Conservation (phyloP, 2,329 filamentous ascomycete genomes). For the Aspergillus piperis region DNA sequence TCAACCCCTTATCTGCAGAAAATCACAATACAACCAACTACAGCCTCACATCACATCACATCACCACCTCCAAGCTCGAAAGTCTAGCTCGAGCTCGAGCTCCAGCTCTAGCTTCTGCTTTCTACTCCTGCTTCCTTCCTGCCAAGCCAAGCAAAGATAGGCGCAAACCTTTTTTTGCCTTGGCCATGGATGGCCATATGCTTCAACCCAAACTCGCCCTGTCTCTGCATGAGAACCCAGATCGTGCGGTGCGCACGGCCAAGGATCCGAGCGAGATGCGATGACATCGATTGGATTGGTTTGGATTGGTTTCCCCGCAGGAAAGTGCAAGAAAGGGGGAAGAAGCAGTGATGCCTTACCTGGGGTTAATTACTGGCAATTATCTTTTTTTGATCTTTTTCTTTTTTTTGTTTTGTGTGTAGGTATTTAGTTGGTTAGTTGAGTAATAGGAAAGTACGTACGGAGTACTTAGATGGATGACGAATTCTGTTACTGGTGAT, state of each 20-base stretch:
- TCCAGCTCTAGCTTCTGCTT: background rate
- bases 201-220: slow-evolving; percentile 14
- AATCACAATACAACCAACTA: background rate
- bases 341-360: slow-evolving; percentile 24
- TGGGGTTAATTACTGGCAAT: slow-evolving; percentile 1
- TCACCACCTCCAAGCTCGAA: background rate
- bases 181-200: background rate
- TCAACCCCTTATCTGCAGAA: background rate
- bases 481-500: background rate
- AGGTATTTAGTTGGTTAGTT: background rate
- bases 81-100: background rate
- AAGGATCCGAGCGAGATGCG: slow-evolving; percentile 4
- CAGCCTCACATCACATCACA: slow-evolving; percentile 6
- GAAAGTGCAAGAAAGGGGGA: background rate
- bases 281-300: background rate
- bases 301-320: background rate
- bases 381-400: background rate
- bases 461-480: background rate
- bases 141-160: background rate
- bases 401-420: too few species aligned
- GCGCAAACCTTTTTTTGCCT: background rate
- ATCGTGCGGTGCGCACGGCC: slow-evolving; percentile 1
- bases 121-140: background rate
- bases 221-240: slow-evolving; percentile 20
- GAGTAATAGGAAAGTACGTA: too few species aligned